These are phyloP conservation scores for Podospora sp. DNA, from an alignment of 495 filamentous ascomycete species.

Conservation along the genomic window DNA sequence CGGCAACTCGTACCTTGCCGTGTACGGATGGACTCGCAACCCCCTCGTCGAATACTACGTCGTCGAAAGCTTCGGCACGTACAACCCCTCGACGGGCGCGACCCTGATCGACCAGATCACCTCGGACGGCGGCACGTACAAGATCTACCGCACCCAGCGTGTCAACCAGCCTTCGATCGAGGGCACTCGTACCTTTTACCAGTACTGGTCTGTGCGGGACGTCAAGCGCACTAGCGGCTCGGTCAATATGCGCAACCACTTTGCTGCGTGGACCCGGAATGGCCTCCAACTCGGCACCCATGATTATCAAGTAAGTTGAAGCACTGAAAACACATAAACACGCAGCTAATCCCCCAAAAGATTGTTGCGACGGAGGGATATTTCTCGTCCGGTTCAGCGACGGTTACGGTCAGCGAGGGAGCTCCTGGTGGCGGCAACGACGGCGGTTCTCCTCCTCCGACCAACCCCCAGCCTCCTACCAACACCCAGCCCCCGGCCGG, in stretches of 20 bases:
- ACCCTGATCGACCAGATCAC: constrained; percentile 55
- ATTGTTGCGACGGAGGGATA: constrained; percentile 64
- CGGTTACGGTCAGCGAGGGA: constrained; percentile 48
- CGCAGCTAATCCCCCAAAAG: too few relatives aligned
- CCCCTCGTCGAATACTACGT: constrained; percentile 67
- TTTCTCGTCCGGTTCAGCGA: constrained; percentile 51
- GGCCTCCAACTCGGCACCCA: constrained; percentile 57
- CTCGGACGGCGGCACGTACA: constrained; percentile 63
- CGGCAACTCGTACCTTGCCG: constrained; percentile 51
- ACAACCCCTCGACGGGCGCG: constrained; percentile 56
- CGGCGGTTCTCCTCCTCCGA: too few relatives aligned
- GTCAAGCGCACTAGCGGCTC: constrained; percentile 53
- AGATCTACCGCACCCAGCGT: constrained; percentile 62
- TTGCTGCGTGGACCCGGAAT: constrained; percentile 59
- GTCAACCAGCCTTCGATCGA: constrained; percentile 61
- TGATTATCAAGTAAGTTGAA: constrained; percentile 62
- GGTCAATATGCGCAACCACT: constrained; percentile 59
- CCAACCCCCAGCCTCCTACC: neutral
- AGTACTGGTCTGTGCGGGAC: constrained; percentile 61
- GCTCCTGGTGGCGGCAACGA: constrained; percentile 11
- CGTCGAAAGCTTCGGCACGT: constrained; percentile 58
- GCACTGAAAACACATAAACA: too few relatives aligned
- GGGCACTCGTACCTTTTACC: constrained; percentile 59
- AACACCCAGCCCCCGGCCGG: neutral
- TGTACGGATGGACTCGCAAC: constrained; percentile 62